Base-by-base conservation (phyloP, 2,329 filamentous ascomycete species). In the Dactylella cylindrospora region DNA sequence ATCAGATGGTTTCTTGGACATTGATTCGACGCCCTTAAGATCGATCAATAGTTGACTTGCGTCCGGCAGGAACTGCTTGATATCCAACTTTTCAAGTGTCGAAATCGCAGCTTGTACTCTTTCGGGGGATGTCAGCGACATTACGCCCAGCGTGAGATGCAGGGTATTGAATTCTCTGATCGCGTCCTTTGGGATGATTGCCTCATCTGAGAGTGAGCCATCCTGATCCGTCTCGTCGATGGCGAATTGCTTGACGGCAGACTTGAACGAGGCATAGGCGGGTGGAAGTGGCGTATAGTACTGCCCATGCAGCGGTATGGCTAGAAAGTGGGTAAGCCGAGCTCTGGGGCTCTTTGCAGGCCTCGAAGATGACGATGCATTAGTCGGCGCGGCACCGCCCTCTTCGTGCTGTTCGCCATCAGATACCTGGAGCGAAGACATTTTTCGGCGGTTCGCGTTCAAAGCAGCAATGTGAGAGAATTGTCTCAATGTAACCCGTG, bases 101-200 rank as follows among this genome's bases (percentile, higher is more conserved):
- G 49, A 54, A 17, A 49, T 38, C 6, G 57, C 57, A 8, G 33
- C 26, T 39, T 33, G 8, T 23, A 35, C 3, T 15, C 44, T 19
- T 7, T 49, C 43, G 20, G n/a, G 15, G 0, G 41, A 26, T 10
- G 22, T 10, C 20, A 64, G 39, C 5, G 31, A 36, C 86, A 96
- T 90, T 1, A 94, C 86, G 0, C 90, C 90, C 0, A 96, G 77
- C 0, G 90, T 96, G 2, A 95, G 76, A 73, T 97, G 91, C 40
- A 96, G 73, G 1, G 89, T 90, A 0, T 88, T 87, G 0, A 88
- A 73, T 0, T 89, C 89, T 22, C 90, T 78, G 44, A 95, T 75
- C 1, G 89, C 88, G 50, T 79, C 79, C 25, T 76, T 71, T 0
- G 86, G 85, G 7, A 91, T 74, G 4, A 75, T 75, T 59, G 75